Evolutionary conservation across 441 rosid genomes (phyloP).

Genomic region (Populus hybrid): DNA sequence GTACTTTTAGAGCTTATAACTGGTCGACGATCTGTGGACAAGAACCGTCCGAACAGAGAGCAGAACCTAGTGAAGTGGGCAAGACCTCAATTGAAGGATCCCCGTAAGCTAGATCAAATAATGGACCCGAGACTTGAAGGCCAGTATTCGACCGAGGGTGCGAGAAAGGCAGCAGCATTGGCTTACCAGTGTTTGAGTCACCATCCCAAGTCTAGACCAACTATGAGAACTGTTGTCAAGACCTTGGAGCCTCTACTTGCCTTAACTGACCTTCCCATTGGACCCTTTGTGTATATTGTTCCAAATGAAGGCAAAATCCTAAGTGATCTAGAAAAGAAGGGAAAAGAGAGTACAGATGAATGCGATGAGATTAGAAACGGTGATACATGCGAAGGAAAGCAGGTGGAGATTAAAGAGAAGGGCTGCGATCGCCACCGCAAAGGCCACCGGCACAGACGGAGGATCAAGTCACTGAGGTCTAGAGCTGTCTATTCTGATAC

Average conservation of each 20-base stretch:
- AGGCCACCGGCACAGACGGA: conserved; percentile 25
- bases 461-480: conserved; percentile 37
- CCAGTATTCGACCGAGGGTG: conserved; percentile 53
- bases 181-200: conserved; percentile 66
- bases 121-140: conserved; percentile 74
- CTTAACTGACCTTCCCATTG: conserved; percentile 39
- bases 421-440: conserved; percentile 7
- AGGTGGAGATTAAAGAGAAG: conserved; percentile 16
- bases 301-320: conserved; percentile 25
- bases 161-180: conserved; percentile 54
- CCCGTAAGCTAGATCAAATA: conserved; percentile 43
- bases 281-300: conserved; percentile 49
- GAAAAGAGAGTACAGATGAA: neutral
- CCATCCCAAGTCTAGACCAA: conserved; percentile 60
- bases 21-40: conserved; percentile 62
- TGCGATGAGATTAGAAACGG: neutral
- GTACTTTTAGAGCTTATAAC: conserved; percentile 71
- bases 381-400: conserved; percentile 11
- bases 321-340: conserved; percentile 4
- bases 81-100: conserved; percentile 55
- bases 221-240: conserved; percentile 59
- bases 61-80: conserved; percentile 71
- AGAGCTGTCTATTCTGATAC: conserved; percentile 58
- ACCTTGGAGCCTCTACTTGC: conserved; percentile 52
- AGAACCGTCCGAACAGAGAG: conserved; percentile 44